Conservation (phyloP, 306 rosid genomes). For the Vigna reflexopilosa region DNA sequence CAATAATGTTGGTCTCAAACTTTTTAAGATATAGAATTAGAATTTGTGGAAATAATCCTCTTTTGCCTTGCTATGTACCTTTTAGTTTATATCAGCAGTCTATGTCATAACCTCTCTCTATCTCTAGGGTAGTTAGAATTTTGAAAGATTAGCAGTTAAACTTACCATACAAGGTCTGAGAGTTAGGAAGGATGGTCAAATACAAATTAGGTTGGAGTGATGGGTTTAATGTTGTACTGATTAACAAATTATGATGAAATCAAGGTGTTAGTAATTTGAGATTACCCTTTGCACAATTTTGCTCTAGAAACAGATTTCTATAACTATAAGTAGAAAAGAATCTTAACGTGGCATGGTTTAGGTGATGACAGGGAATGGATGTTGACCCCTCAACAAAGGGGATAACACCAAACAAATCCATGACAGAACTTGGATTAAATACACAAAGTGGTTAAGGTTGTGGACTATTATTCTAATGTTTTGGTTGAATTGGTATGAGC, state of each 20-base stretch:
- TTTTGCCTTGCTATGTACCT: neutral
- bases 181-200: constrained; percentile 35
- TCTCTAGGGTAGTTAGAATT: constrained; percentile 35
- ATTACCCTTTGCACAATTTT: constrained; percentile 25
- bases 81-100: constrained; percentile 20
- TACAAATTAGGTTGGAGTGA: constrained; percentile 39
- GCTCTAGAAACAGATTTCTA: constrained; percentile 46
- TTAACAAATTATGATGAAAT: constrained; percentile 39
- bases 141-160: constrained; percentile 35
- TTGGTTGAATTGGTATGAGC: constrained; percentile 66
- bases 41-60: constrained; percentile 28
- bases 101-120: constrained; percentile 11
- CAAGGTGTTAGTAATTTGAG: constrained; percentile 18
- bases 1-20: constrained; percentile 56
- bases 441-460: constrained; percentile 61
- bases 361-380: constrained; percentile 90
- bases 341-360: constrained; percentile 78
- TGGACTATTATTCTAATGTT: constrained; percentile 52
- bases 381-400: constrained; percentile 88
- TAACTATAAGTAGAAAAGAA: constrained; percentile 64
- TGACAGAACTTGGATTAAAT: constrained; percentile 50
- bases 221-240: constrained; percentile 26
- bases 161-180: constrained; percentile 31
- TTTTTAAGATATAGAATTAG: constrained; percentile 29
- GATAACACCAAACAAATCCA: constrained; percentile 83